A percentile compares a stretch with the other conserved stretches of the same genome.
Evolutionary conservation across 2,329 filamentous ascomycete genomes (phyloP).

Genomic region (Fusarium sp.): DNA sequence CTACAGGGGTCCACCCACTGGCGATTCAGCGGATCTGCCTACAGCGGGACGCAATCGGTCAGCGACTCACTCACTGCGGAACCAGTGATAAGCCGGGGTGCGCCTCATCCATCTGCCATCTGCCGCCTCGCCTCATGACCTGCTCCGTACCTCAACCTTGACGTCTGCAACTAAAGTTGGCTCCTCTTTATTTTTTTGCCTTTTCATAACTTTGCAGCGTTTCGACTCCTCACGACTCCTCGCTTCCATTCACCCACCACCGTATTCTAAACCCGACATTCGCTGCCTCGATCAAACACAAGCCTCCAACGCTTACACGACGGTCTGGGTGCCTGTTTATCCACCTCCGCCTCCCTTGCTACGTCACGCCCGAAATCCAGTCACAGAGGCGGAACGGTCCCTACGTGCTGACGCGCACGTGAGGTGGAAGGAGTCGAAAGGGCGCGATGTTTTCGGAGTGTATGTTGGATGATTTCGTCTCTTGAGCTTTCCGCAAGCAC

Average conservation of each 20-base stretch:
- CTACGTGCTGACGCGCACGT: constrained; percentile 42
- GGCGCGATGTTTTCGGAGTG: constrained; percentile 80
- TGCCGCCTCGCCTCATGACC: constrained; percentile 50
- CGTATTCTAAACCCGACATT: not conserved
- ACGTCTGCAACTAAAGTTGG: constrained; percentile 33
- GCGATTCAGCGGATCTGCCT: constrained; percentile 43
- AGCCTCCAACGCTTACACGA: constrained; percentile 37
- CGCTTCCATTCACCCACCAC: constrained; percentile 14
- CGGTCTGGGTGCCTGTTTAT: constrained; percentile 26
- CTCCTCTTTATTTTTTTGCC: constrained; percentile 35
- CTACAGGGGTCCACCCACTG: constrained; percentile 37
- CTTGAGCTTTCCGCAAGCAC: not conserved
- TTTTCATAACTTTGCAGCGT: constrained; percentile 25
- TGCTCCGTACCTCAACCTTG: constrained; percentile 30
- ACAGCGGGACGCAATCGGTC: constrained; percentile 45
- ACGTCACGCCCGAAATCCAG: constrained; percentile 43
- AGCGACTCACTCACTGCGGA: constrained; percentile 44
- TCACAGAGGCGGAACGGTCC: constrained; percentile 26
- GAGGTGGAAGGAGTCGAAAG: constrained; percentile 55
- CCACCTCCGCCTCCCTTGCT: constrained; percentile 29
- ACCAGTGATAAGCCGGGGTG: constrained; percentile 45
- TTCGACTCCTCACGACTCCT: constrained; percentile 20
- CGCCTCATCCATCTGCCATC: constrained; percentile 44
- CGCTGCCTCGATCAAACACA: constrained; percentile 15
- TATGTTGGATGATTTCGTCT: constrained; percentile 64